Evolutionary conservation across 1,139 yeast genomes (phyloP).

Genomic region (Arxiozyma slooffiae): DNA sequence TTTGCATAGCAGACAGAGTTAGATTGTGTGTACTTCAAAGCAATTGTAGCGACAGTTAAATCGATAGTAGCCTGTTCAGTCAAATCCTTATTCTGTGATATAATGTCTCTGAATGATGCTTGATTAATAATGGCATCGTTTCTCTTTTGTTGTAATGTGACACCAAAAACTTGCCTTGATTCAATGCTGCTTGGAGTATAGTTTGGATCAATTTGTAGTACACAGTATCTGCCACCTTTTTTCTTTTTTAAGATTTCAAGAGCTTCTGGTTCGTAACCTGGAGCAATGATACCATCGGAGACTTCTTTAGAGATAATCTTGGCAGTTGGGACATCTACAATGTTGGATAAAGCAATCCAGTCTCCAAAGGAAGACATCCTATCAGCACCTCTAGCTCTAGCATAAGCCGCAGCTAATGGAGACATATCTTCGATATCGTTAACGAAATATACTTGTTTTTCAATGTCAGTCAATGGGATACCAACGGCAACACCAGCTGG

Average conservation of each 20-base stretch:
- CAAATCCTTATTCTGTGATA: slow-evolving; percentile 73
- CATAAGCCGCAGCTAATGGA: slow-evolving; percentile 94
- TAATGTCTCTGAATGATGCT: slow-evolving; percentile 81
- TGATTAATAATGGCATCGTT: slow-evolving; percentile 92
- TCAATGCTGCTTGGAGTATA: slow-evolving; percentile 72
- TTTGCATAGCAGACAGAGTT: slow-evolving; percentile 97
- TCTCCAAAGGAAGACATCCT: slow-evolving; percentile 99
- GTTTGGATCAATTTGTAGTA: slow-evolving; percentile 90
- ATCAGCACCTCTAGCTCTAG: slow-evolving; percentile 99
- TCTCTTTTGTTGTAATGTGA: slow-evolving; percentile 90
- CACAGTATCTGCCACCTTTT: slow-evolving; percentile 95
- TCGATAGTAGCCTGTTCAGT: slow-evolving; percentile 89
- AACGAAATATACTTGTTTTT: slow-evolving; percentile 91
- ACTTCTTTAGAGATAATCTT: slow-evolving; percentile 95
- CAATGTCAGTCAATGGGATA: slow-evolving; percentile 76
- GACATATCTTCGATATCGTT: slow-evolving; percentile 89
- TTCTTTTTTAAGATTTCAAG: slow-evolving; percentile 77
- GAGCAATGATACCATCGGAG: slow-evolving; percentile 97
- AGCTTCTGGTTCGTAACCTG: slow-evolving; percentile 90
- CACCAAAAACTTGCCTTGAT: slow-evolving; percentile 92
- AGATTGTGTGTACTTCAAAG: slow-evolving; percentile 93
- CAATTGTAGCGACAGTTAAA: slow-evolving; percentile 92
- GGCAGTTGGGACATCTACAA: slow-evolving; percentile 94
- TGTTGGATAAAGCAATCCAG: slow-evolving; percentile 92
- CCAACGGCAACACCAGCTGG: slow-evolving; percentile 99